Base-by-base conservation (phyloP, 2,329 filamentous ascomycete species). In the Helotiales sp. region DNA sequence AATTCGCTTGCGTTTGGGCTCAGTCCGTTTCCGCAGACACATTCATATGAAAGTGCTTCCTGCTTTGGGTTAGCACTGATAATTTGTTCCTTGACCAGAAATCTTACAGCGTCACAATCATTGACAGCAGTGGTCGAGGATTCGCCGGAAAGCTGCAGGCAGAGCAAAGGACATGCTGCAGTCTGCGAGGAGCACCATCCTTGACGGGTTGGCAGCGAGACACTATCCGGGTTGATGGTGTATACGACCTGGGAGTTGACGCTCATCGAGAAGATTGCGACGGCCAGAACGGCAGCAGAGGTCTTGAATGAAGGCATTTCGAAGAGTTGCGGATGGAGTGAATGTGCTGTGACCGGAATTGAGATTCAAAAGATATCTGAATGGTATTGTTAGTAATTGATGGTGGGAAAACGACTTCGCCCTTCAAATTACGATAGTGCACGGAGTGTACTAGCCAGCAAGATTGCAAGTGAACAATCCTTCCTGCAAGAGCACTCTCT, bases 1-100 rank as follows among this genome's bases (percentile, higher is more conserved):
- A 91, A 96, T 79, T 94, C 85, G 75, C 89, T 87, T 58, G 92
- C 80, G 80, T 94, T 93, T 72, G 92, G 92, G 61, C 85, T 80
- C 69, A 84, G 77, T 77, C 87, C 86, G 76, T 91, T 84, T 70
- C 84, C 83, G 82, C 92, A 96, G 73, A 93, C 82, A 78, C 92
- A 96, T 70, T 84, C 82, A 80, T 90, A 95, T n/a, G 81, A 84
- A 59, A 95, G 84, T 22, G 82, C 81, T 61, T 83, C 75, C 87
- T 89, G 30, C 3, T 45, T 2, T 7, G 15, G 0, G 17, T 64
- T 54, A 66, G 43, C 32, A 50, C 47, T 24, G 1, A 6, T 24
- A 11, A 30, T 22, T 22, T 37, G 20, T 20, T 28, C 15, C 17
- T 32, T 17, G 1, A n/a, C 15, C 7, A 47, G 32, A 37, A 8